A percentile compares a stretch with the other conserved stretches of the same genome.
phyloP scores from a whole-genome alignment of 1,284 basidiomycete species.

The Schizophyllum commune region DNA sequence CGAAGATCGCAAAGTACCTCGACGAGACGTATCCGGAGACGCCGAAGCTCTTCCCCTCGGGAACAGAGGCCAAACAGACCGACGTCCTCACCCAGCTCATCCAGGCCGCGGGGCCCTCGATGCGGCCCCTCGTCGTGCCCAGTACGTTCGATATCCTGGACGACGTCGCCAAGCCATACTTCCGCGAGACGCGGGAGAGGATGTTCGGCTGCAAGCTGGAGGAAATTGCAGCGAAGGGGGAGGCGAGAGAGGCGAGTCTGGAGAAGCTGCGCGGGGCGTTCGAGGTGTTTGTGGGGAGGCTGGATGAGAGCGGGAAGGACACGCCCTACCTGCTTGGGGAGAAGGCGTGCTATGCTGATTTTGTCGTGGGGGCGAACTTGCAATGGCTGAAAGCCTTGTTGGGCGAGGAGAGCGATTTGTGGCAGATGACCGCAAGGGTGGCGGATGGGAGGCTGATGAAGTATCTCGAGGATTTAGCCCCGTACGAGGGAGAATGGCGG shows the following conservation, averaged over 20 bases:
- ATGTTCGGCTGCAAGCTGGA: not conserved
- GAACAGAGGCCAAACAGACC: conserved; percentile 22
- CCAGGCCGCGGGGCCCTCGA: not conserved
- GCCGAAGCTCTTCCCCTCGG: conserved; percentile 26
- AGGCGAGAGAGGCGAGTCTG: not conserved
- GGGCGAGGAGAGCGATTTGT: conserved; percentile 25
- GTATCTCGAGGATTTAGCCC: conserved; percentile 13
- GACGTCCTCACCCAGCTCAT: not conserved
- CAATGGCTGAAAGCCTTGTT: conserved; percentile 21
- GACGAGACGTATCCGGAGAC: conserved; percentile 36
- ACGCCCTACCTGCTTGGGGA: conserved; percentile 21
- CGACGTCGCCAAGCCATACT: not conserved
- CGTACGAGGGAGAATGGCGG: conserved; percentile 7
- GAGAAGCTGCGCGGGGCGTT: not conserved
- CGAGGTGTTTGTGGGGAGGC: not conserved
- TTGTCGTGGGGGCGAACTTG: conserved; percentile 21
- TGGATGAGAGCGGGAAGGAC: not conserved
- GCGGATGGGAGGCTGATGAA: conserved; percentile 27
- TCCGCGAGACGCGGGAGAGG: not conserved
- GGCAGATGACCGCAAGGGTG: conserved; percentile 23
- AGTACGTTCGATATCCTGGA: not conserved
- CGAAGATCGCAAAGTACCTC: conserved; percentile 32
- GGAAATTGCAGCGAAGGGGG: not conserved
- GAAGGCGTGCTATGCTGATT: conserved; percentile 25
- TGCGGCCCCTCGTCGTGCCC: not conserved